phyloP scores from a whole-genome alignment of 2,329 filamentous ascomycete genomes.

The Metarhizium anisopliae region DNA sequence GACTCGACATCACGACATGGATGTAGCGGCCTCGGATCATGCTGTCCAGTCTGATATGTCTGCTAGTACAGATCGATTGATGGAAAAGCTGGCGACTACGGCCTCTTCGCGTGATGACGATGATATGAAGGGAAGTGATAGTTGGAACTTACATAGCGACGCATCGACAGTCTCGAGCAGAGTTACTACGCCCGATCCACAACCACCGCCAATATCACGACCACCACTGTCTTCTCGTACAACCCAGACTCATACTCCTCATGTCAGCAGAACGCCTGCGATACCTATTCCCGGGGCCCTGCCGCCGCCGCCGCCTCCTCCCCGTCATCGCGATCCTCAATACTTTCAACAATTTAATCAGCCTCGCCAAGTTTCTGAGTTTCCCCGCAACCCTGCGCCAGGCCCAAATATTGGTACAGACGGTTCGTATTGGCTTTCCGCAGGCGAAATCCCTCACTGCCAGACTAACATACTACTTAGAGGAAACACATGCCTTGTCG shows the following conservation, averaged over 20 bases:
- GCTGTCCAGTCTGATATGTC: neutral
- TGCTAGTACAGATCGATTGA: neutral
- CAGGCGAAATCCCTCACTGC: neutral
- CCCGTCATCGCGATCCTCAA: conserved; percentile 2
- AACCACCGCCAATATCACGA: conserved; percentile 8
- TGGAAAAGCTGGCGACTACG: conserved; percentile 8
- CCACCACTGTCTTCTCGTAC: conserved; percentile 9
- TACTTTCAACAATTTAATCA: conserved; percentile 3
- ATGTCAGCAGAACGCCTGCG: conserved; percentile 7
- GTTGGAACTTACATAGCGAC: conserved; percentile 16
- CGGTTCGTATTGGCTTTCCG: neutral
- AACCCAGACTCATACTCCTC: conserved; percentile 7
- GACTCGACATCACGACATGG: neutral
- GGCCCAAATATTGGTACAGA: neutral
- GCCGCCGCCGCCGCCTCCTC: conserved; percentile 9
- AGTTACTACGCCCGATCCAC: conserved; percentile 18
- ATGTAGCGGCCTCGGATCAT: neutral
- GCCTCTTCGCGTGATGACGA: conserved; percentile 18
- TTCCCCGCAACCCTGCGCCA: neutral
- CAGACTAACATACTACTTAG: neutral
- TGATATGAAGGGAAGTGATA: conserved; percentile 17
- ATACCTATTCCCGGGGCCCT: conserved; percentile 8
- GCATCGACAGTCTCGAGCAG: conserved; percentile 20
- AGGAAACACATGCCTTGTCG: conserved; percentile 10
- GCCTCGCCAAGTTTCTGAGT: neutral